Evolutionary conservation across 2,329 filamentous ascomycete genomes (phyloP).

Genomic region (Exophiala viscosa): DNA sequence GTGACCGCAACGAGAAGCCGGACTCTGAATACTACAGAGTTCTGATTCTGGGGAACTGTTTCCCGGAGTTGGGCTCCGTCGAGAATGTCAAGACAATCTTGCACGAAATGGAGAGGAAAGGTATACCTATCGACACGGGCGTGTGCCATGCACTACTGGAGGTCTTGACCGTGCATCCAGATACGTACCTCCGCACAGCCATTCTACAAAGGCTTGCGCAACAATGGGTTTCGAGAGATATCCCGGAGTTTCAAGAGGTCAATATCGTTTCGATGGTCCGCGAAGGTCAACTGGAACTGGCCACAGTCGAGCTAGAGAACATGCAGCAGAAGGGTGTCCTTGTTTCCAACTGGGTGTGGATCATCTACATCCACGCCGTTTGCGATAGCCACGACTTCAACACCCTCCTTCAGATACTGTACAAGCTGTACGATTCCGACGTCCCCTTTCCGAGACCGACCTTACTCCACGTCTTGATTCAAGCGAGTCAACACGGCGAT

Average conservation of each 20-base stretch:
- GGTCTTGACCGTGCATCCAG: constrained; percentile 76
- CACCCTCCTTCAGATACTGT: constrained; percentile 68
- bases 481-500: constrained; percentile 62
- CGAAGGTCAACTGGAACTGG: constrained; percentile 79
- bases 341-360: constrained; percentile 70
- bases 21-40: constrained; percentile 60
- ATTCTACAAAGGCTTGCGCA: constrained; percentile 63
- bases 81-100: constrained; percentile 62
- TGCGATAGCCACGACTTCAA: constrained; percentile 70
- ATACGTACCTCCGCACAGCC: constrained; percentile 70
- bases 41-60: constrained; percentile 68
- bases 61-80: constrained; percentile 62
- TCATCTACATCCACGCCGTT: constrained; percentile 71
- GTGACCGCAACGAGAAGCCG: constrained; percentile 36
- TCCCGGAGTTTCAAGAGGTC: constrained; percentile 60
- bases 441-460: constrained; percentile 53
- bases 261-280: constrained; percentile 71
- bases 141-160: constrained; percentile 69
- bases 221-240: constrained; percentile 62
- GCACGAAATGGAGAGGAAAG: constrained; percentile 63
- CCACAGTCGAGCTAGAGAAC: constrained; percentile 64
- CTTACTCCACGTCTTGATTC: constrained; percentile 71
- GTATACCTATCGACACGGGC: constrained; percentile 60
- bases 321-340: constrained; percentile 56
- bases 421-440: constrained; percentile 50